Evolutionary conservation across 2,329 filamentous ascomycete genomes (phyloP).

Genomic region (Kalmusia sp.): DNA sequence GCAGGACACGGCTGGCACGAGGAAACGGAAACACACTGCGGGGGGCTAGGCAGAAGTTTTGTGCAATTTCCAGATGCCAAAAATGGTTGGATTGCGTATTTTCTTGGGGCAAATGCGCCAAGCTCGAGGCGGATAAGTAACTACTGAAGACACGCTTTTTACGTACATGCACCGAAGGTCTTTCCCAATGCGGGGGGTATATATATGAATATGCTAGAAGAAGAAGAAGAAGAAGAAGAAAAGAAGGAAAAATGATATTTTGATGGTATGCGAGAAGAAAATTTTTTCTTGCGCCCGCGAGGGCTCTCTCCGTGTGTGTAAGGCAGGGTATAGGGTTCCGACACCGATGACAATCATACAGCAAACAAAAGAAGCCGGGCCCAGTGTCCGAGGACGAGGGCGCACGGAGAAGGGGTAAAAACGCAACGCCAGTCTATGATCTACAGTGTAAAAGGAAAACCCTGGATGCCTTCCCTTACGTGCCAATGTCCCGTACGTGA

Average conservation of each 20-base stretch:
- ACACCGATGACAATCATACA: background rate
- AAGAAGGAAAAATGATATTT: background rate
- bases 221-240: too few relatives aligned
- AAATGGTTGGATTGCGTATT: too few relatives aligned
- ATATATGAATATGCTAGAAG: too few relatives aligned
- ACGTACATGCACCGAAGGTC: background rate
- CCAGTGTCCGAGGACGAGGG: background rate
- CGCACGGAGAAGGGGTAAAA: background rate
- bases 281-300: background rate
- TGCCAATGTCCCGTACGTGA: background rate
- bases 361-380: background rate
- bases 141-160: too few relatives aligned
- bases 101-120: too few relatives aligned
- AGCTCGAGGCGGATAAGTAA: too few relatives aligned
- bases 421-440: slow-evolving; percentile 4
- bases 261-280: background rate
- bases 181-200: too few relatives aligned
- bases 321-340: background rate
- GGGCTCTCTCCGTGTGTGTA: slow-evolving; percentile 2
- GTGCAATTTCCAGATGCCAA: too few relatives aligned
- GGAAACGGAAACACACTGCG: too few relatives aligned
- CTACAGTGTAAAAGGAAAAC: background rate
- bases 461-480: background rate
- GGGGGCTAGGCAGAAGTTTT: too few relatives aligned
- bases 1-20: too few relatives aligned